Evolutionary conservation across 2,329 filamentous ascomycete genomes (phyloP), one percentile per base, ranked within the genome.

Genomic region (Sordariomycetes sp.): DNA sequence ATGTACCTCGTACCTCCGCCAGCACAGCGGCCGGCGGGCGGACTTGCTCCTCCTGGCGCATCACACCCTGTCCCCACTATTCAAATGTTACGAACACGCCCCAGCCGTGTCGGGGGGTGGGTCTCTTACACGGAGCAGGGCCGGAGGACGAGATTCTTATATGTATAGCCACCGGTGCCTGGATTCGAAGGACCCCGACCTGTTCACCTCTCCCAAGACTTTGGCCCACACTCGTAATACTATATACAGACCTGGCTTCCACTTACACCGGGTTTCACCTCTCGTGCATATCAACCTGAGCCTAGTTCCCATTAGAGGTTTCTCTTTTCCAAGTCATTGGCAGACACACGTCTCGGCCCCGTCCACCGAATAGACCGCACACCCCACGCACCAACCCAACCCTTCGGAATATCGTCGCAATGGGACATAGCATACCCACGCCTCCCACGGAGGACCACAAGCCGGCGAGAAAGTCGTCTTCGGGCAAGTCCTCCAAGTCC

Each of bases 371-470:
- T 11, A 40, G 18, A 18, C 11, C 12, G 18, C 40, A n/a, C 11
- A 46, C 18, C 8, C 16, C 16, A 8, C 16, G 7, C 40, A 43
- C n/a, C n/a, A n/a, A n/a, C 40, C n/a, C n/a, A n/a, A 16, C 40
- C 40, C 7, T n/a, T 46, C 18, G 12, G 16, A 40, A 7, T 46
- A n/a, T 46, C 18, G 18, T 50, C 20, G 50, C 52, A 51, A 59
- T 59, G 57, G 57, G 57, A 20, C 57, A 54, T 25, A 53, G 37
- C 35, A 59, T 59, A 6, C 57, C 57, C 22, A 54, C 57, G 43
- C 57, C 57, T 54, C 57, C 57, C 5, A 37, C 52, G 8, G 57
- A 59, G 57, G 57, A 59, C 28, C 35, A 32, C 40, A 59, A 59
- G 57, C 56, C 56, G 16, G 12, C 56, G 32, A 53, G 51, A 43